Evolutionary conservation across 1,284 basidiomycete genomes (phyloP).

Genomic region (Lentinula novae-zelandiae): DNA sequence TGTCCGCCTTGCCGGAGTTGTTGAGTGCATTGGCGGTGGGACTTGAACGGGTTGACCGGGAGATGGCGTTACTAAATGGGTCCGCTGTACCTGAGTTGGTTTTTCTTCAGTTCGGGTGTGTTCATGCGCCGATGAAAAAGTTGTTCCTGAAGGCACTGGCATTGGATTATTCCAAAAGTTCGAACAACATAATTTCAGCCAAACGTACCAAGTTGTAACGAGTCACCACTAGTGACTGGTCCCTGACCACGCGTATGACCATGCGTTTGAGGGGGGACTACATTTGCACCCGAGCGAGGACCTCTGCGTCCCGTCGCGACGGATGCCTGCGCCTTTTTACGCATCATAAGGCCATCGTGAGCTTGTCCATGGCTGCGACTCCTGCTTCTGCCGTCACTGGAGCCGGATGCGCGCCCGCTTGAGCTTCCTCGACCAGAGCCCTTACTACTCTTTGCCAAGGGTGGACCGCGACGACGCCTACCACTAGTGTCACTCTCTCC

Average conservation of each 20-base stretch:
- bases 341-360: constrained; percentile 11
- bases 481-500: constrained; percentile 7
- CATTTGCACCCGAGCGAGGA: constrained; percentile 1
- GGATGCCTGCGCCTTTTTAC: constrained; percentile 1
- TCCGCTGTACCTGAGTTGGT: neutral
- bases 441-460: neutral
- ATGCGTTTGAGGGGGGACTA: neutral
- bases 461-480: neutral
- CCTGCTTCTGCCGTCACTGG: neutral
- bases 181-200: neutral
- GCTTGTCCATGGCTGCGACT: constrained; percentile 6
- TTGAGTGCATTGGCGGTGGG: constrained; percentile 10
- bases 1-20: constrained; percentile 25
- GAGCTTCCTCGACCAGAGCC: neutral
- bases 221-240: neutral
- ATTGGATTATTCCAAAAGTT: neutral
- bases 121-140: neutral
- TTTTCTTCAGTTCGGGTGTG: constrained; percentile 17
- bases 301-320: neutral
- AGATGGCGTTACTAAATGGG: constrained; percentile 4
- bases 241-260: constrained; percentile 2
- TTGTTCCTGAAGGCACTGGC: neutral
- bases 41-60: constrained; percentile 1
- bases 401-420: neutral
- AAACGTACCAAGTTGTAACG: neutral